Percentiles rank a stretch among this genome's conserved stretches.
Evolutionary conservation across 805 yeast species (phyloP).

Genomic region (Metschnikowia orientalis): DNA sequence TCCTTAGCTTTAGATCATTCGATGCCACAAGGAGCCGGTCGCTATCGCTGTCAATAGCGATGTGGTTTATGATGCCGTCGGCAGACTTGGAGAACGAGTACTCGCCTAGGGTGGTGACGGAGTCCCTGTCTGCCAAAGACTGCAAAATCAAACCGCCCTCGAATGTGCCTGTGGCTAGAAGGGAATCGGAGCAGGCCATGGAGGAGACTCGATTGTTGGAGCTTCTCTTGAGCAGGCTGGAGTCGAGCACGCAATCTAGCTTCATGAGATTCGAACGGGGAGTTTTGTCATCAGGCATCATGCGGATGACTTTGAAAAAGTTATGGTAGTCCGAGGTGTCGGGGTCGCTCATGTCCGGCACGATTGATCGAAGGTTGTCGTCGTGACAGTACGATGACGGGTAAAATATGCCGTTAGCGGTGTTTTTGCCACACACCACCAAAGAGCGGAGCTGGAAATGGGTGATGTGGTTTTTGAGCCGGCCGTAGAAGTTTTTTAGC

Average conservation of each 20-base stretch:
- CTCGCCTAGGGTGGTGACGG: conserved; percentile 26
- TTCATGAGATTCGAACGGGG: conserved; percentile 26
- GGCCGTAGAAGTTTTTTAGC: conserved; percentile 37
- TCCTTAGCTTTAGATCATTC: conserved; percentile 44
- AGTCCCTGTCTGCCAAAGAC: conserved; percentile 25
- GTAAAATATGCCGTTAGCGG: conserved; percentile 35
- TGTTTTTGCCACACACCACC: conserved; percentile 36
- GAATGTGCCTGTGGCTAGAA: conserved; percentile 50
- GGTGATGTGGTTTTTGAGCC: conserved; percentile 45
- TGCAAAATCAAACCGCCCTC: conserved; percentile 46
- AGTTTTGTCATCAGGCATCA: conserved; percentile 26
- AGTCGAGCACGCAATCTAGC: conserved; percentile 37
- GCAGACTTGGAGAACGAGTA: conserved; percentile 36
- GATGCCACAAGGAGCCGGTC: conserved; percentile 43
- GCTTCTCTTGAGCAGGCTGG: conserved; percentile 25
- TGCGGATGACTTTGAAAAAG: conserved; percentile 34
- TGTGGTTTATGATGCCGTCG: conserved; percentile 53
- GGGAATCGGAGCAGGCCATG: conserved; percentile 38
- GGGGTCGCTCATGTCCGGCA: conserved; percentile 16
- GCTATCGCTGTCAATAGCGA: conserved; percentile 29
- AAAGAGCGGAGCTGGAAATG: conserved; percentile 58
- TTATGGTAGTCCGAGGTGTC: conserved; percentile 22
- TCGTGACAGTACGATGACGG: conserved; percentile 35
- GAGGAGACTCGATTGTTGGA: conserved; percentile 45
- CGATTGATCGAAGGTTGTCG: conserved; percentile 23